phyloP scores from a whole-genome alignment of 225 moss, liverwort and hornwort genomes.

The Takakia lepidozioides region DNA sequence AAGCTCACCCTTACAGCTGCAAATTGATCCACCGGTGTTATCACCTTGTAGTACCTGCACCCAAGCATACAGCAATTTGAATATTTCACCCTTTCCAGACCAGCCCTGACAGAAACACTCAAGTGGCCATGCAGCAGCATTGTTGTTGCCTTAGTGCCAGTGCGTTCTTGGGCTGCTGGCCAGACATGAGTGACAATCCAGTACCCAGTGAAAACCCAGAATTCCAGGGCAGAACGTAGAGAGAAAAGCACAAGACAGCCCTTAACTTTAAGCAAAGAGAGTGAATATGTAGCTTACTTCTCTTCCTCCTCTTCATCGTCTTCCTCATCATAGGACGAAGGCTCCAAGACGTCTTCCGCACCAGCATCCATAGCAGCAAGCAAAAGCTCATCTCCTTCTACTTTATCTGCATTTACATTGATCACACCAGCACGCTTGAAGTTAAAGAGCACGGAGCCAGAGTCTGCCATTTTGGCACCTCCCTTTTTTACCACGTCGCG shows the following conservation, averaged over 20 bases:
- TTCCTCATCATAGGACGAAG: constrained; percentile 43
- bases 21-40: constrained; percentile 75
- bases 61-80: no score
- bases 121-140: no score
- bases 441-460: constrained; percentile 89
- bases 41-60: constrained; percentile 50
- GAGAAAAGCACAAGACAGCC: no score
- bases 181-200: no score
- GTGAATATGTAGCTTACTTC: constrained; percentile 17
- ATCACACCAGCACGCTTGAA: constrained; percentile 86
- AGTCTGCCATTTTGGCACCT: constrained; percentile 96
- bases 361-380: constrained; percentile 95
- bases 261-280: no score
- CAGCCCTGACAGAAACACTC: no score
- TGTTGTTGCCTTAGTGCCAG: no score
- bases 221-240: no score
- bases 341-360: constrained; percentile 94
- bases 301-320: constrained; percentile 53
- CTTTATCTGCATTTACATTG: constrained; percentile 44
- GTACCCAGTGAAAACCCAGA: no score
- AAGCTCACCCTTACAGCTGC: constrained; percentile 51
- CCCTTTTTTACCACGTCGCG: constrained; percentile 94
- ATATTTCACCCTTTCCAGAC: no score
- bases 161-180: no score
- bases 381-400: constrained; percentile 62